A percentile compares a stretch with the other conserved stretches of the same genome.
Evolutionary conservation across 371 early-diverging fungal species (phyloP).

Genomic region (Apophysomyces elegans): DNA sequence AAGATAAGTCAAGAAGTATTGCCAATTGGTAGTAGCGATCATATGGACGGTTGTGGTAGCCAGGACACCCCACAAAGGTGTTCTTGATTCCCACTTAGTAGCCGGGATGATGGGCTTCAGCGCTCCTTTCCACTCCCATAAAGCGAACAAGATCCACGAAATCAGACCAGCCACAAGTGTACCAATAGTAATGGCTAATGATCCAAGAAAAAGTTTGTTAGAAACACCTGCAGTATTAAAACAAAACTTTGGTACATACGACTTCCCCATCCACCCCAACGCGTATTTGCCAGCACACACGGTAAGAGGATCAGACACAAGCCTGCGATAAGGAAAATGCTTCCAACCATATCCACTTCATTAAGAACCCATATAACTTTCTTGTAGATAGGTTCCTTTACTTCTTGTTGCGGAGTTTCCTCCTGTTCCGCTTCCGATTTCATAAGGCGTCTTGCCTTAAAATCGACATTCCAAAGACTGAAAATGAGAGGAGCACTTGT

Average conservation of each 20-base stretch:
- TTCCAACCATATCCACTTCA: constrained; percentile 49
- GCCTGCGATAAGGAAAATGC: constrained; percentile 39
- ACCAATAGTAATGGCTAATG: constrained; percentile 18
- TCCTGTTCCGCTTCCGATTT: not conserved
- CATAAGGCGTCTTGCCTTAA: constrained; percentile 16
- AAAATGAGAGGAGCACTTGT: constrained; percentile 20
- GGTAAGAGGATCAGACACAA: constrained; percentile 45
- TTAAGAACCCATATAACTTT: constrained; percentile 31
- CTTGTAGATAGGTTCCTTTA: constrained; percentile 4
- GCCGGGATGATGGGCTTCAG: constrained; percentile 50
- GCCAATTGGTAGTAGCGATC: constrained; percentile 45
- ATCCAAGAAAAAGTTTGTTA: not conserved
- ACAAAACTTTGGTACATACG: not conserved
- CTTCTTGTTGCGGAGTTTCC: not conserved
- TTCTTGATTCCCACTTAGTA: constrained; percentile 45
- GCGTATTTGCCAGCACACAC: constrained; percentile 40
- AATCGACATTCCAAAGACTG: constrained; percentile 30
- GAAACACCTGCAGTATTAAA: not conserved
- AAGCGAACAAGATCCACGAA: constrained; percentile 4
- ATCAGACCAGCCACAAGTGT: constrained; percentile 20
- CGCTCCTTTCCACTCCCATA: constrained; percentile 48
- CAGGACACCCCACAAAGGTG: constrained; percentile 49
- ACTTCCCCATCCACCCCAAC: constrained; percentile 46
- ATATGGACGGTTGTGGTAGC: constrained; percentile 45
- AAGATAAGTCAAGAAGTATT: constrained; percentile 47